A percentile compares a stretch with the other conserved stretches of the same genome.
Conservation (phyloP, 805 yeast genomes). For the Kodamaea kaohsiungensis region DNA sequence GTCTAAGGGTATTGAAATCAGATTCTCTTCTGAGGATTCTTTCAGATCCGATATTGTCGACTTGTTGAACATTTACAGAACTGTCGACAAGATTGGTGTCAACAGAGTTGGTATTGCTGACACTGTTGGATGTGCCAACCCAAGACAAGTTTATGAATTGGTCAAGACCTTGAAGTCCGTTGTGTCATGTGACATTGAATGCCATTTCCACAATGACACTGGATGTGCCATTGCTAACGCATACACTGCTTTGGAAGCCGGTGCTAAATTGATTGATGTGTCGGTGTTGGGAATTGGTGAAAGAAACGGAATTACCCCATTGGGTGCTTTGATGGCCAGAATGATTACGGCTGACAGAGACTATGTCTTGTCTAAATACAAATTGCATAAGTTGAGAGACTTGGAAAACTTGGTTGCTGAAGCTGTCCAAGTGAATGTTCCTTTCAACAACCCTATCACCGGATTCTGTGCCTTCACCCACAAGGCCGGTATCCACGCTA, state of each 20-base stretch:
- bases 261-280: conserved; percentile 92
- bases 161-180: conserved; percentile 91
- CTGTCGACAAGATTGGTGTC: conserved; percentile 96
- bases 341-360: conserved; percentile 99
- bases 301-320: conserved; percentile 96
- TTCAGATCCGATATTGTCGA: conserved; percentile 97
- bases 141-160: conserved; percentile 96
- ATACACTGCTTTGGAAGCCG: conserved; percentile 96
- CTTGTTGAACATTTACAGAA: conserved; percentile 89
- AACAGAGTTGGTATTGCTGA: conserved; percentile 99
- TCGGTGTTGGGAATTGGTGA: conserved; percentile 98
- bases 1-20: conserved; percentile 93
- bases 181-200: conserved; percentile 95
- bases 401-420: conserved; percentile 95
- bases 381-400: conserved; percentile 93
- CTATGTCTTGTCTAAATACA: conserved; percentile 90
- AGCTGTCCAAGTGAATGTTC: conserved; percentile 94
- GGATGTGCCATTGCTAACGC: conserved; percentile 99
- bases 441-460: conserved; percentile 97
- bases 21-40: conserved; percentile 96
- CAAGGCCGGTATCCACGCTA: conserved; percentile 99
- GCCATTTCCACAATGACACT: conserved; percentile 98
- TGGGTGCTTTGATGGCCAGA: conserved; percentile 98
- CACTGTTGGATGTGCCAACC: conserved; percentile 98
- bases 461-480: conserved; percentile 99